Base-by-base conservation (phyloP, 768 basidiomycete species). In the Rhodosporidiobolus sp. region DNA sequence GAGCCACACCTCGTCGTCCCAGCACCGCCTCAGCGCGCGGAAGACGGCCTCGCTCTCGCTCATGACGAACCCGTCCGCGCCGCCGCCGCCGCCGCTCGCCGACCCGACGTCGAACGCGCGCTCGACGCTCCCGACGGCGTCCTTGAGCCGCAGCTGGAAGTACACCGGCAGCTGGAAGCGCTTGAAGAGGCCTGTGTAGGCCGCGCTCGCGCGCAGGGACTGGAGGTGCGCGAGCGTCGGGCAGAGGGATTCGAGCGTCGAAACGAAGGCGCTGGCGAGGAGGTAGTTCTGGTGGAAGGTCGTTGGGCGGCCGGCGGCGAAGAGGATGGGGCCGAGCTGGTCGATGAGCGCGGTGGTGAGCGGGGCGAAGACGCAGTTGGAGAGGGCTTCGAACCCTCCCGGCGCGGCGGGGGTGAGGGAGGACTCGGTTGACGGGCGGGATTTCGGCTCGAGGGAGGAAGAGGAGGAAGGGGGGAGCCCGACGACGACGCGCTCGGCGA, bases 111-210 rank as follows among this genome's bases (percentile, higher is more conserved):
- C 64, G 35, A 98, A 81, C 4, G 83, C 81, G 20, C 89, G 88
- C 82, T 99, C 96, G 24, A 96, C 82, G 61, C 83, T 84, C 1
- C 85, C 82, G 0, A 94, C 87, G 63, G 95, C 90, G 78, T 96
- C 95, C 81, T 96, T 96, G 92, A 94, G 95, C 55, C 95, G 86
- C 71, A 99, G 83, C 78, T 99, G 96, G 80, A 95, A 98, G 80
- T 98, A 98, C 16, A 98, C 90, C 2, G 92, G 91, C 5, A 99
- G 85, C 79, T 98, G 96, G 94, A 96, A 99, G 48, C 93, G 86
- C 71, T 86, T 85, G 78, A 90, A 87, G 79, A 98, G 96, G 2
- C 87, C 81, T 32, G 78, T 74, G 79, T 88, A 95, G 7, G 88
- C 83, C 0, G 88, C 86, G 79, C 92, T 90, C 8, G 83, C 79